Evolutionary conservation across 2,329 filamentous ascomycete genomes (phyloP), one percentile per base, ranked within the genome.

Genomic region (Hysterium pulicare): DNA sequence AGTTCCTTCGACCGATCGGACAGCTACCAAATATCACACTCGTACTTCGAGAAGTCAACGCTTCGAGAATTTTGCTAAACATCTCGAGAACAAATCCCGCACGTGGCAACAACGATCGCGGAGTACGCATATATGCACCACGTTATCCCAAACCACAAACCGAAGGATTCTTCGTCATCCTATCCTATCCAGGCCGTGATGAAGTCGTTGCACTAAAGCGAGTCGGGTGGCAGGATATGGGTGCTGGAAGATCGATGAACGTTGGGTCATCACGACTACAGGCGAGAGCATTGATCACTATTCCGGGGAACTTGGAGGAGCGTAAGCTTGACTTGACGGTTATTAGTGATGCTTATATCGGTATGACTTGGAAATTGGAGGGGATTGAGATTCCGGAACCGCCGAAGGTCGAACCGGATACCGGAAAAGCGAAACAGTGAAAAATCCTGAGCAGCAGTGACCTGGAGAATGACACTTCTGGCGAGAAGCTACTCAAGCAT

Each of bases 61-160:
- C 84, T 0, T 67, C 78, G 2, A 80, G 80, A 0, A 60, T 95
- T 2, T 79, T 77, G 0, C 71, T 93, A 9, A 69, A 70, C 2
- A 63, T 96, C 11, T 74, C 72, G 32, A 82, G 90, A 0, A 70
- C 78, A 38, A 95, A 95, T 64, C 62, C 78, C 2, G 54, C 55
- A 2, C 42, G 46, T 13, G 39, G 48, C 1, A 67, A 84, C 3
- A 71, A 73, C 10, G 78, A 85, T 59, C 71, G 75, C 7, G 86
- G 90, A 1, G 83, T 80, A 37, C 80, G 85, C 47, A 86, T 96
- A 61, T 95, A 84, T 56, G 89, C 93, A 0, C 91, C 94, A 2
- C 78, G 80, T 17, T 97, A 95, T 69, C 91, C 91, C 1, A 98
- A 98, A 68, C 83, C 90, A 13, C 93, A 98, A 67, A 93, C 83